phyloP scores from a whole-genome alignment of 2,329 filamentous ascomycete genomes.

The Trichoderma oligosporum region DNA sequence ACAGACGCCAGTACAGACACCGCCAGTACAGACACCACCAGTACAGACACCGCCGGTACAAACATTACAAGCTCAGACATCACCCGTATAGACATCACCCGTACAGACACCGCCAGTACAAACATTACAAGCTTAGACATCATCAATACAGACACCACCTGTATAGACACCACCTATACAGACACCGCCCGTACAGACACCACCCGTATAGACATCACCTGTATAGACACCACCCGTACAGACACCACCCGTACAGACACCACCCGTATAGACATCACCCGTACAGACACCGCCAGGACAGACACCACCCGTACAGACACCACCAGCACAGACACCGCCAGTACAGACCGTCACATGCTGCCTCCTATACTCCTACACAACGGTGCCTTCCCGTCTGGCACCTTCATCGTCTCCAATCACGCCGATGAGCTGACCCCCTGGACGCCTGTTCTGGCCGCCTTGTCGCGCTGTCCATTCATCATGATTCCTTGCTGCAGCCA shows the following conservation, averaged over 20 bases:
- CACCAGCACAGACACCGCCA: background rate
- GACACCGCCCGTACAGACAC: no score
- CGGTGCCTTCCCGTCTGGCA: conserved; percentile 67
- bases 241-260: background rate
- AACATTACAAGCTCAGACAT: background rate
- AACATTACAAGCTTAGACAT: background rate
- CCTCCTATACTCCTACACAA: conserved; percentile 41
- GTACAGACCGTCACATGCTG: no score
- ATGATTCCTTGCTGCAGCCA: conserved; percentile 96
- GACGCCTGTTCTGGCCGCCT: conserved; percentile 82
- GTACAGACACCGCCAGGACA: background rate
- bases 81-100: conserved; percentile 19
- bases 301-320: conserved; percentile 17
- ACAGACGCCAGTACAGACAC: background rate
- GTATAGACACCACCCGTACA: background rate
- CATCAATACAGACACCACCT: conserved; percentile 19
- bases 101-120: background rate
- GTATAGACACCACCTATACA: background rate
- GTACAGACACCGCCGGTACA: background rate
- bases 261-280: no score
- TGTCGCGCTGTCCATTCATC: conserved; percentile 77
- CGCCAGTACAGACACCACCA: background rate
- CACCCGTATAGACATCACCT: conserved; percentile 9
- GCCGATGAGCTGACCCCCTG: conserved; percentile 94
- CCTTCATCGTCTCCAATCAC: conserved; percentile 96